Evolutionary conservation across 257 asterid genomes (phyloP).

Genomic region (Gynochthodes officinalis): DNA sequence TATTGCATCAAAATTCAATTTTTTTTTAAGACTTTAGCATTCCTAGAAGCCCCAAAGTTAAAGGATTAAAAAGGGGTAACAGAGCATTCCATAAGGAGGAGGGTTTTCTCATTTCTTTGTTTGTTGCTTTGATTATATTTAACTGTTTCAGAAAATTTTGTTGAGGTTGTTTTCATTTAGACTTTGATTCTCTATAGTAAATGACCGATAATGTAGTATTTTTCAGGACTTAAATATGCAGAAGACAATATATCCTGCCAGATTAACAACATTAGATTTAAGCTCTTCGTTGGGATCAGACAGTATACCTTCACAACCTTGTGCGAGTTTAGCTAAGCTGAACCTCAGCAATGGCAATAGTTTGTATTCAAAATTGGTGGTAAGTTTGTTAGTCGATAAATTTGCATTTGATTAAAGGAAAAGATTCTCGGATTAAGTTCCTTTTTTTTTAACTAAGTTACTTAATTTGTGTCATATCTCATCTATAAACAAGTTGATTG

Average conservation of each 20-base stretch:
- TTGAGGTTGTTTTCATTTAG: background rate
- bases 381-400: conserved; percentile 28
- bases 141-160: background rate
- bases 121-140: background rate
- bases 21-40: too few relatives aligned
- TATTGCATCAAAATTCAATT: background rate
- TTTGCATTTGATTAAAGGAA: conserved; percentile 12
- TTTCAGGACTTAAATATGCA: conserved; percentile 52
- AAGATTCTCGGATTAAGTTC: background rate
- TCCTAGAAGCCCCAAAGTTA: background rate
- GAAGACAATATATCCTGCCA: conserved; percentile 63
- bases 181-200: background rate
- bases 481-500: background rate
- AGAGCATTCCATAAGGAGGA: background rate
- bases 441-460: background rate
- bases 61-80: background rate
- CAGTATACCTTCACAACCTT: conserved; percentile 30
- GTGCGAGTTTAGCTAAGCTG: conserved; percentile 61
- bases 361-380: conserved; percentile 83
- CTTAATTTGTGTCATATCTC: background rate
- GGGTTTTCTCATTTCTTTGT: background rate
- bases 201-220: conserved; percentile 7
- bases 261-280: conserved; percentile 53
- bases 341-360: conserved; percentile 69
- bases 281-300: conserved; percentile 32